Conservation (phyloP, 1,139 yeast species). For the Blastobotrys ciferrii region DNA sequence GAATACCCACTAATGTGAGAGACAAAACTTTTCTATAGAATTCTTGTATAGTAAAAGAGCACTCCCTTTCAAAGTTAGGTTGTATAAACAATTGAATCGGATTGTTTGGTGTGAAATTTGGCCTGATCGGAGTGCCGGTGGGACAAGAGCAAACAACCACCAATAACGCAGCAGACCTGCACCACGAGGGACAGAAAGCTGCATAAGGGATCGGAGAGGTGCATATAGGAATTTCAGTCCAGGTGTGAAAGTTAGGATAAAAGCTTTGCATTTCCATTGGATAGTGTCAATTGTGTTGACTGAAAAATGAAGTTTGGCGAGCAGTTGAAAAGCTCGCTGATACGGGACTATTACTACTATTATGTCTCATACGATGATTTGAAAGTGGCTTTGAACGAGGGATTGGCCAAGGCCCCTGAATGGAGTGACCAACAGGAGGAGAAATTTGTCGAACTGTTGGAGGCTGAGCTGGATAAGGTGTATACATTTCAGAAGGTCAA, state of each 20-base stretch:
- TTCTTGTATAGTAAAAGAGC: no score
- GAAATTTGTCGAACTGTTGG: slow-evolving; percentile 69
- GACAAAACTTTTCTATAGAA: no score
- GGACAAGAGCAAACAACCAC: background rate
- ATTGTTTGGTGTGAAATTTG: no score
- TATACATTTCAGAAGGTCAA: slow-evolving; percentile 87
- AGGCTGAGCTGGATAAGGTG: slow-evolving; percentile 83
- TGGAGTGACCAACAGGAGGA: slow-evolving; percentile 85
- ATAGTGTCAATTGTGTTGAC: background rate
- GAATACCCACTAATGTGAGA: no score
- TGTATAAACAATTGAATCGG: no score
- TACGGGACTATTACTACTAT: slow-evolving; percentile 76
- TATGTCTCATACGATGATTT: slow-evolving; percentile 88
- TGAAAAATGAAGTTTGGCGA: slow-evolving; percentile 42
- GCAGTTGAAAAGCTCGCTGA: slow-evolving; percentile 42
- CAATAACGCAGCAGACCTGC: background rate
- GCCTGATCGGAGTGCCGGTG: background rate
- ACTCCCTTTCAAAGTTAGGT: no score
- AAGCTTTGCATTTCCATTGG: background rate
- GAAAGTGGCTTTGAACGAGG: slow-evolving; percentile 73
- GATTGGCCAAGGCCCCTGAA: slow-evolving; percentile 46
- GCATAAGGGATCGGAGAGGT: background rate
- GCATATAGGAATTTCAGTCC: background rate
- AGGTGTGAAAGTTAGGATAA: background rate
- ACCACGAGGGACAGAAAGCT: background rate